Percentiles rank a stretch among this genome's conserved stretches.
Conservation (phyloP, 2,329 filamentous ascomycete species). For the Exophiala viscosa region DNA sequence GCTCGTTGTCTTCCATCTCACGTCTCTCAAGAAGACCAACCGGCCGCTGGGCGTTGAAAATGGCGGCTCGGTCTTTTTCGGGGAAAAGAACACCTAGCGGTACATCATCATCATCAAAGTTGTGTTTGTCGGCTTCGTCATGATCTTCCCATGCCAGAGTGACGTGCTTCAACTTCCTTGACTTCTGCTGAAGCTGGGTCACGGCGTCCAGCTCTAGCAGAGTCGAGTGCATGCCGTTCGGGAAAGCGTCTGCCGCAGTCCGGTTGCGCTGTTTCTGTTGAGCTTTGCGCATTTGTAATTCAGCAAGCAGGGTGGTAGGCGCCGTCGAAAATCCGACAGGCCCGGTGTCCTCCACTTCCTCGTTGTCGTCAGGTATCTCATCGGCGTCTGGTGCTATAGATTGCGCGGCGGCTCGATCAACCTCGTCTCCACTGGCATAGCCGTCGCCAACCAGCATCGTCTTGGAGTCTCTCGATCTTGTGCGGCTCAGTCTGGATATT, state of each 20-base stretch:
- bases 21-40: slow-evolving; percentile 60
- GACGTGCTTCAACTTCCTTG: slow-evolving; percentile 70
- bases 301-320: slow-evolving; percentile 86
- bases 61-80: slow-evolving; percentile 36
- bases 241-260: slow-evolving; percentile 59
- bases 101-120: slow-evolving; percentile 74
- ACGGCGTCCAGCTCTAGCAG: slow-evolving; percentile 87
- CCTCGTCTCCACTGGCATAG: slow-evolving; percentile 23
- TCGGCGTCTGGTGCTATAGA: slow-evolving; percentile 27
- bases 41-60: slow-evolving; percentile 33
- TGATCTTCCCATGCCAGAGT: slow-evolving; percentile 88
- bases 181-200: slow-evolving; percentile 74
- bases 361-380: slow-evolving; percentile 35
- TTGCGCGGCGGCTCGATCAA: slow-evolving; percentile 20
- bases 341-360: slow-evolving; percentile 47
- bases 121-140: slow-evolving; percentile 45
- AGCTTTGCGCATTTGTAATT: slow-evolving; percentile 85
- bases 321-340: slow-evolving; percentile 58
- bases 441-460: slow-evolving; percentile 17
- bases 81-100: slow-evolving; percentile 79
- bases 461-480: slow-evolving; percentile 19
- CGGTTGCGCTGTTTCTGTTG: slow-evolving; percentile 78
- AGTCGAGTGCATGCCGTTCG: slow-evolving; percentile 84
- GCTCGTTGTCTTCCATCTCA: slow-evolving; percentile 88
- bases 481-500: slow-evolving; percentile 21